These are phyloP conservation scores for Yamadazyma takamatsuzukensis DNA, from an alignment of 805 yeast species.

Conservation along the genomic window DNA sequence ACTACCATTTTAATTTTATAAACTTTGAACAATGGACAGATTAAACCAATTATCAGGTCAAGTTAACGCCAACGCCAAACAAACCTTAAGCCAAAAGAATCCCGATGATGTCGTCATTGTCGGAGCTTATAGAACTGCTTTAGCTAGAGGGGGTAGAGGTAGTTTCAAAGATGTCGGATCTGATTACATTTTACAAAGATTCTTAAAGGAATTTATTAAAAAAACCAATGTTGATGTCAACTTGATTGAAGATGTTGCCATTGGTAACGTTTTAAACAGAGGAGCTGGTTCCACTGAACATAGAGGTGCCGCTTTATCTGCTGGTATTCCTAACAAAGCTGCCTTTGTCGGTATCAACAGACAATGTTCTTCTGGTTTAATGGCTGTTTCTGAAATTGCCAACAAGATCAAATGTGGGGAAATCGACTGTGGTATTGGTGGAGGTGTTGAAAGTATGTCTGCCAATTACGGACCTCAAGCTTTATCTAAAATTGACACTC, in stretches of 20 bases:
- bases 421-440: constrained; percentile 86
- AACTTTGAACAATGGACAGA: constrained; percentile 36
- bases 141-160: constrained; percentile 86
- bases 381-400: constrained; percentile 87
- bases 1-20: too few relatives aligned
- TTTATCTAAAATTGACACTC: constrained; percentile 45
- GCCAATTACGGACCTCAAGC: constrained; percentile 79
- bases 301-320: constrained; percentile 86
- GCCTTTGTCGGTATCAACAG: constrained; percentile 86
- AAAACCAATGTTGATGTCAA: constrained; percentile 45
- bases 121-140: constrained; percentile 86
- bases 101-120: constrained; percentile 91
- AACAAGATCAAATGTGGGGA: constrained; percentile 84
- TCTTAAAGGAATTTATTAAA: constrained; percentile 60
- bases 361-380: constrained; percentile 92
- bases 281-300: constrained; percentile 96
- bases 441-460: constrained; percentile 96
- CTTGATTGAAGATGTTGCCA: constrained; percentile 76
- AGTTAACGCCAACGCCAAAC: constrained; percentile 38
- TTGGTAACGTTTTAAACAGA: constrained; percentile 87
- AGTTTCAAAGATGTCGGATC: constrained; percentile 77
- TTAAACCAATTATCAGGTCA: constrained; percentile 45
- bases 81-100: constrained; percentile 49
- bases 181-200: constrained; percentile 69
- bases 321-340: constrained; percentile 79